A percentile compares a stretch with the other conserved stretches of the same genome.
Conservation (phyloP, 306 rosid genomes). For the Medicago ruthenica region DNA sequence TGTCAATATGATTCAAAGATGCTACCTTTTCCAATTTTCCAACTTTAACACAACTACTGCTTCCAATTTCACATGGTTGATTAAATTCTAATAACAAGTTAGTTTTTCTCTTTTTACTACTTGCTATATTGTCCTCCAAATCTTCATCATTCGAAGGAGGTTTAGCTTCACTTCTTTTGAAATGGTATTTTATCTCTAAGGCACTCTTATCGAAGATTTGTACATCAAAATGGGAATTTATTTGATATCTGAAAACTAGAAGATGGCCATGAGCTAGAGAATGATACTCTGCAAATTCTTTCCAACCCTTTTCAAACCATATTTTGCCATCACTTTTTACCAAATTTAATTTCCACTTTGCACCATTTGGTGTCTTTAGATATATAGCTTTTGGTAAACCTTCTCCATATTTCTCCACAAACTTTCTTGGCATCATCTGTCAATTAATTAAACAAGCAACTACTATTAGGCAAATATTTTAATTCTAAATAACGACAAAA, state of each 20-base stretch:
- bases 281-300: constrained; percentile 41
- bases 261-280: constrained; percentile 35
- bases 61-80: constrained; percentile 4
- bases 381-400: constrained; percentile 20
- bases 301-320: constrained; percentile 51
- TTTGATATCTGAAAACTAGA: constrained; percentile 42
- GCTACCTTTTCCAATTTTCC: not conserved
- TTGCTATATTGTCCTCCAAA: not conserved
- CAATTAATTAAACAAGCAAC: not conserved
- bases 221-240: constrained; percentile 7
- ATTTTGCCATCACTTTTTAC: constrained; percentile 28
- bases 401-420: constrained; percentile 40
- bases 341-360: constrained; percentile 43
- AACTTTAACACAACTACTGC: not conserved
- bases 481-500: not conserved
- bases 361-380: constrained; percentile 46
- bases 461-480: too few species aligned
- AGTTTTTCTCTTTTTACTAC: constrained; percentile 4
- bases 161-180: not conserved
- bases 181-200: constrained; percentile 39
- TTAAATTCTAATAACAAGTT: not conserved
- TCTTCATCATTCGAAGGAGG: not conserved
- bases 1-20: not conserved
- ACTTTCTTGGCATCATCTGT: constrained; percentile 44
- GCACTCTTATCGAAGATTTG: constrained; percentile 25